phyloP scores from a whole-genome alignment of 176 grass and related monocot genomes.

The Poa pratensis region DNA sequence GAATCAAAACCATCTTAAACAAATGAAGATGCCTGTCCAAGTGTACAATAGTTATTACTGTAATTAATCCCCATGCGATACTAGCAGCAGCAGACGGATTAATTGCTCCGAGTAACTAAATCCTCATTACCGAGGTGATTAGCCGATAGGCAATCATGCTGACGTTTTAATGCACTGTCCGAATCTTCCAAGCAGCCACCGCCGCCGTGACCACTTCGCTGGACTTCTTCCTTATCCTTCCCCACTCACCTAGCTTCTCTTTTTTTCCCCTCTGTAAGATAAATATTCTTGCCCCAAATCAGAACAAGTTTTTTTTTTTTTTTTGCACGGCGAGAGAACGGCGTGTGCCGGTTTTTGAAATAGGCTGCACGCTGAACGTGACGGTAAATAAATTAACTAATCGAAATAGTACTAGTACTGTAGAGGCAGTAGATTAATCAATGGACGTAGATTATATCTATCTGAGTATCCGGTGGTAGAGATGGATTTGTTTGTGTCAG shows the following conservation, averaged over 20 bases:
- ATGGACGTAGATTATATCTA: background rate
- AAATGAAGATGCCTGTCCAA: background rate
- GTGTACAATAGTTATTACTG: background rate
- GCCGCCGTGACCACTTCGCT: no score
- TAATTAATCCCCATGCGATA: constrained; percentile 29
- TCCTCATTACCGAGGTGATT: background rate
- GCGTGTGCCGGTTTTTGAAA: background rate
- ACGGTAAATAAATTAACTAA: background rate
- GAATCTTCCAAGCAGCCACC: no score
- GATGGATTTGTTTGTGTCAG: background rate
- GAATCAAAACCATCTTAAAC: background rate
- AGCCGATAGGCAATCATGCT: no score
- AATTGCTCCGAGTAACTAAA: background rate
- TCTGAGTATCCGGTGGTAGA: background rate
- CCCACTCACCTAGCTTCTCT: no score
- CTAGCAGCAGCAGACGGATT: background rate
- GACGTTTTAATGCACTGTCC: no score
- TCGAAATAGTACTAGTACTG: background rate
- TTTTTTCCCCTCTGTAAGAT: background rate
- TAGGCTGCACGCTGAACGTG: background rate
- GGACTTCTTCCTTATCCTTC: no score
- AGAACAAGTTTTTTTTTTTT: background rate
- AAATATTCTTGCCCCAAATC: background rate
- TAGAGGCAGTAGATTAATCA: background rate
- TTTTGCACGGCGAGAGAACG: background rate